These are phyloP conservation scores for Talaromyces stipitatus DNA, from an alignment of 495 filamentous ascomycete species.

Conservation along the genomic window DNA sequence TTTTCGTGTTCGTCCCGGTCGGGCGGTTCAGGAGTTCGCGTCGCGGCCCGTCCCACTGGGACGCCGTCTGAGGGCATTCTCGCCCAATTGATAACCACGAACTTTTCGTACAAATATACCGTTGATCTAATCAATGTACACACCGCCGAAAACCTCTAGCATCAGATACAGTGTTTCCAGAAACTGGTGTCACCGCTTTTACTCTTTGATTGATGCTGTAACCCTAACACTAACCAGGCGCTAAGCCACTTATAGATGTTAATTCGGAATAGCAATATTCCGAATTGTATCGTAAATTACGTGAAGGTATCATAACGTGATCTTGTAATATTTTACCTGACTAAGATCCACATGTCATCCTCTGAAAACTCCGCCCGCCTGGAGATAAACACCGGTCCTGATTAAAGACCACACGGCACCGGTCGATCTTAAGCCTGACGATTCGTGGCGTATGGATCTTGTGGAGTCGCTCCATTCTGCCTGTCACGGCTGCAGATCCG, in stretches of 20 bases:
- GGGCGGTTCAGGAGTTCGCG: slow-evolving; percentile 19
- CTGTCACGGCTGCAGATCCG: no score
- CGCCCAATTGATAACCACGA: no score
- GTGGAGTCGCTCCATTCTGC: no score
- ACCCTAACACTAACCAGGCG: neutral
- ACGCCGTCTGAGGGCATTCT: neutral
- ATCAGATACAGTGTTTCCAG: neutral
- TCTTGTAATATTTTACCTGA: neutral
- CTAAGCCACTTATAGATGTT: neutral
- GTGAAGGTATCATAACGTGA: neutral
- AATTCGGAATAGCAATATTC: neutral
- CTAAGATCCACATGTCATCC: no score
- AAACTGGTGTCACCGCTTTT: neutral
- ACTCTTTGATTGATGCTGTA: neutral
- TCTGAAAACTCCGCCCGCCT: no score
- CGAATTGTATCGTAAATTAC: neutral
- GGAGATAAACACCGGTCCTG: neutral
- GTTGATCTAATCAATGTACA: no score
- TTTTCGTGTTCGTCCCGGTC: slow-evolving; percentile 17
- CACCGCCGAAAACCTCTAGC: no score
- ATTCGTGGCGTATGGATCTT: no score
- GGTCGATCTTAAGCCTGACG: neutral
- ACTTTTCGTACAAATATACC: no score
- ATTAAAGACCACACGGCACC: neutral
- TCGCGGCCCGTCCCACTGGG: slow-evolving; percentile 14